These are phyloP conservation scores for Aspergillus neoniger DNA, from an alignment of 2,329 filamentous ascomycete species.

Conservation along the genomic window DNA sequence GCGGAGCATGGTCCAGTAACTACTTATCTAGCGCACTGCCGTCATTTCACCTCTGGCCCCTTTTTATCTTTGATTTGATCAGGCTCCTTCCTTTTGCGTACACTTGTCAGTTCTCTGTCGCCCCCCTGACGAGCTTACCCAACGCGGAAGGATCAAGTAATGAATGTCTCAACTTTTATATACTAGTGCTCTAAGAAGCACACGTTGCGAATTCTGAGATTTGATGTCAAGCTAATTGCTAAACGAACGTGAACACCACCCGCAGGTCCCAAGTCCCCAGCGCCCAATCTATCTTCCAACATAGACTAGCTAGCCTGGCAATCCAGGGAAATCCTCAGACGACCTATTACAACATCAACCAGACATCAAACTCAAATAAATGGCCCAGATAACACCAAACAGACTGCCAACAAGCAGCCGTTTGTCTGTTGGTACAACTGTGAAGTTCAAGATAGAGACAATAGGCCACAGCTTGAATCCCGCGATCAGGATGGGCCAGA, in stretches of 20 bases:
- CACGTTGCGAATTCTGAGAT: neutral
- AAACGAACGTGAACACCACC: neutral
- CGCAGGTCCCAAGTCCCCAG: neutral
- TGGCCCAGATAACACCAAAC: slow-evolving; percentile 42
- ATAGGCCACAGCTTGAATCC: slow-evolving; percentile 45
- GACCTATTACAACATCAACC: slow-evolving; percentile 13
- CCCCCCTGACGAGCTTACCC: neutral
- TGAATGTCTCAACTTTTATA: neutral
- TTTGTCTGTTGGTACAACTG: slow-evolving; percentile 38
- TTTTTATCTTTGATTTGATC: neutral
- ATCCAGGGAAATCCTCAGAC: neutral
- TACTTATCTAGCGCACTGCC: neutral
- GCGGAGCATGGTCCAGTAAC: neutral
- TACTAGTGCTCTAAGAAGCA: neutral
- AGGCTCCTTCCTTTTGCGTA: neutral
- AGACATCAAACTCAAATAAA: slow-evolving; percentile 41
- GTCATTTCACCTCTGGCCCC: neutral
- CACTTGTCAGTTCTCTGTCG: neutral
- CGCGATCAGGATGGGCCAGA: slow-evolving; percentile 39
- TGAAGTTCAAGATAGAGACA: slow-evolving; percentile 43
- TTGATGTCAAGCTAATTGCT: neutral
- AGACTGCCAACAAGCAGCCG: slow-evolving; percentile 38
- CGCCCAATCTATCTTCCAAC: neutral
- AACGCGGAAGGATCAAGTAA: too few species aligned
- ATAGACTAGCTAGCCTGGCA: neutral